Evolutionary conservation across 805 yeast genomes (phyloP).

Genomic region (Sugiyamaella qingdaonensis): DNA sequence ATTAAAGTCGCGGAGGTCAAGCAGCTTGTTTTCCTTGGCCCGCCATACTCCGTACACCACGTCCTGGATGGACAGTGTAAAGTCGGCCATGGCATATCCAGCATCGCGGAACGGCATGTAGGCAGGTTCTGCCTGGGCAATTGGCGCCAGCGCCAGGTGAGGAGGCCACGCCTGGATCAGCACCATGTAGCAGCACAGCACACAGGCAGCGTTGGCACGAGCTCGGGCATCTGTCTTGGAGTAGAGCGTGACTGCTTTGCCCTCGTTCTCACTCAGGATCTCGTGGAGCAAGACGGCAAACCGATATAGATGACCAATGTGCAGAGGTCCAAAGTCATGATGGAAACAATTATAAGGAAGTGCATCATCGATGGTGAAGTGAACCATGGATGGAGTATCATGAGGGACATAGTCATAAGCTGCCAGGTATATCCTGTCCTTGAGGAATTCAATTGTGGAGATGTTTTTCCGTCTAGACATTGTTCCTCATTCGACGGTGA

Average conservation of each 20-base stretch:
- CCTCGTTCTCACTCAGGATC: slow-evolving; percentile 81
- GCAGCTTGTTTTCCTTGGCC: slow-evolving; percentile 86
- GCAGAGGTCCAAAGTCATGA: slow-evolving; percentile 93
- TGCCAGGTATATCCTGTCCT: slow-evolving; percentile 75
- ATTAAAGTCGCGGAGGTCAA: slow-evolving; percentile 81
- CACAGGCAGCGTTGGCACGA: slow-evolving; percentile 91
- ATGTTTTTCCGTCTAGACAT: slow-evolving; percentile 20
- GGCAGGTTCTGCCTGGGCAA: slow-evolving; percentile 88
- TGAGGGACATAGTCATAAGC: slow-evolving; percentile 78
- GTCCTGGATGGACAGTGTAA: slow-evolving; percentile 89
- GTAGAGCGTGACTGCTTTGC: slow-evolving; percentile 86
- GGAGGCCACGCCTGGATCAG: slow-evolving; percentile 97
- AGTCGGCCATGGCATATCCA: slow-evolving; percentile 94
- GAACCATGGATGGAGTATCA: slow-evolving; percentile 70
- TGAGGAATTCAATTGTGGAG: slow-evolving; percentile 36
- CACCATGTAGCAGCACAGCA: slow-evolving; percentile 90
- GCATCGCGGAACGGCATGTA: slow-evolving; percentile 96
- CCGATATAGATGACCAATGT: slow-evolving; percentile 86
- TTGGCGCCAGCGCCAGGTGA: slow-evolving; percentile 92
- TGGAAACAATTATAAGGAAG: slow-evolving; percentile 93
- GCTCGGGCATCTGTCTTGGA: slow-evolving; percentile 76
- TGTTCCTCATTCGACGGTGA: slow-evolving; percentile 1
- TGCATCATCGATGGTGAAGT: slow-evolving; percentile 89
- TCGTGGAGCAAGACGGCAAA: slow-evolving; percentile 94
- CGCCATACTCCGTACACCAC: slow-evolving; percentile 96